Percentiles rank a stretch among this genome's conserved stretches.
phyloP scores from a whole-genome alignment of 2,329 filamentous ascomycete species.

The Trichoderma pleuroti region DNA sequence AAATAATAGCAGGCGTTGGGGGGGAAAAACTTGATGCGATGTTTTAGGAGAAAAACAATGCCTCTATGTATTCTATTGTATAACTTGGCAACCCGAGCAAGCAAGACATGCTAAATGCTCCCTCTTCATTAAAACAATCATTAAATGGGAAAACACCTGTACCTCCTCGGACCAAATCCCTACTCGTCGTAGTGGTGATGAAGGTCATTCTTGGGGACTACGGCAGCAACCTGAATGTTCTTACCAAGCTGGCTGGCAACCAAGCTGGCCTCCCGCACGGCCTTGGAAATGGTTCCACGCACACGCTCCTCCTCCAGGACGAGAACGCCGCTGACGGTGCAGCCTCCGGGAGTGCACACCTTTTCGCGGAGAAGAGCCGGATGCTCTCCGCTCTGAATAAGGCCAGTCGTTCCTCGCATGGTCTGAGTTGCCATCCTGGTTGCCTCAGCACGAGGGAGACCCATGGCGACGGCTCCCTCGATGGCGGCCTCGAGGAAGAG shows the following conservation, averaged over 20 bases:
- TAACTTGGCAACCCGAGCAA: constrained; percentile 8
- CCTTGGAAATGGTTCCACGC: constrained; percentile 62
- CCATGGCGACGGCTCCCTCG: constrained; percentile 77
- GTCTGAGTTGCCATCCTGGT: constrained; percentile 75
- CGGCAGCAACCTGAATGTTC: constrained; percentile 35
- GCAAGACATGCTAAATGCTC: constrained; percentile 6
- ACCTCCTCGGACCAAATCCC: background rate
- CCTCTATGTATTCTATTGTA: constrained; percentile 19
- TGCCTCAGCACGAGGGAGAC: constrained; percentile 67
- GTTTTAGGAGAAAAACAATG: constrained; percentile 8
- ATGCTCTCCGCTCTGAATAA: constrained; percentile 70
- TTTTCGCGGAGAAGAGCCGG: constrained; percentile 72
- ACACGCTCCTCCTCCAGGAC: constrained; percentile 71
- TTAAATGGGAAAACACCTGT: background rate
- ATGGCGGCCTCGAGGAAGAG: constrained; percentile 72
- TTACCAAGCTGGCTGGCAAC: constrained; percentile 61
- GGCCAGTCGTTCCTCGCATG: constrained; percentile 67
- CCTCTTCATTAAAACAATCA: background rate
- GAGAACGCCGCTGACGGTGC: constrained; percentile 70
- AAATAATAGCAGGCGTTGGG: constrained; percentile 8
- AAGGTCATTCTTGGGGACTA: constrained; percentile 32
- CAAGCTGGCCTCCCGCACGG: constrained; percentile 66
- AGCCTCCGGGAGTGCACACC: constrained; percentile 73
- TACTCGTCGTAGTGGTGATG: constrained; percentile 6
- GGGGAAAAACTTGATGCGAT: background rate